Percentiles rank a stretch among this genome's conserved stretches.
Evolutionary conservation across 257 asterid species (phyloP).

Genomic region (Sherardia arvensis): DNA sequence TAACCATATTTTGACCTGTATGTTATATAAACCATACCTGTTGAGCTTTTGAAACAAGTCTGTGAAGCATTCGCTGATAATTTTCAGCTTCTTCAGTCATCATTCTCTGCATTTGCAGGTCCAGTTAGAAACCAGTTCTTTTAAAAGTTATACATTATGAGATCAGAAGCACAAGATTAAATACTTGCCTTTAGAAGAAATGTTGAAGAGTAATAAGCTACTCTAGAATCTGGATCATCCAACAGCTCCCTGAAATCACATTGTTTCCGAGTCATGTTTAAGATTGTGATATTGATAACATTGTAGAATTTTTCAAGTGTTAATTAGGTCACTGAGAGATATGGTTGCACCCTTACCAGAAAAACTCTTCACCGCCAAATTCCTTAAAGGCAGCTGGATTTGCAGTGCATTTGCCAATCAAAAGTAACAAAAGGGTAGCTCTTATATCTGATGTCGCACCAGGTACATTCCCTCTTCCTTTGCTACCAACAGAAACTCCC

Average conservation of each 20-base stretch:
- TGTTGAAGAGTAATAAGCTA: constrained; percentile 95
- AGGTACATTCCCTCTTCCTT: constrained; percentile 98
- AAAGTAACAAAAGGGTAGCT: constrained; percentile 92
- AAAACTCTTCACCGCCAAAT: constrained; percentile 91
- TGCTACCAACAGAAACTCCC: constrained; percentile 99
- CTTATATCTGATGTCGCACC: constrained; percentile 98
- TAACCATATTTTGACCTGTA: neutral
- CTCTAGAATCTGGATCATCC: constrained; percentile 98
- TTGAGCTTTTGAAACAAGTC: constrained; percentile 90
- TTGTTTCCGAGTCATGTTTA: neutral
- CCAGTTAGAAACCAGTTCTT: constrained; percentile 7
- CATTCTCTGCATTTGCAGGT: constrained; percentile 61
- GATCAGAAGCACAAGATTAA: constrained; percentile 22
- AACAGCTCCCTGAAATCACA: constrained; percentile 60
- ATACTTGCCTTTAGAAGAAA: constrained; percentile 89
- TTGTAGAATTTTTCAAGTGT: neutral
- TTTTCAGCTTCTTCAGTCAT: constrained; percentile 94
- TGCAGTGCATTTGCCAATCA: constrained; percentile 95
- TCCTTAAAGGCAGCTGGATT: constrained; percentile 83
- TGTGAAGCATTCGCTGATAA: constrained; percentile 94
- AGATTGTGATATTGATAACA: neutral
- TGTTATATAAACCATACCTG: constrained; percentile 44
- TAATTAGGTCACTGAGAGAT: constrained; percentile 9
- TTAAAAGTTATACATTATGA: neutral
- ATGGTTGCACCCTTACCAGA: constrained; percentile 45